phyloP scores from a whole-genome alignment of 163 green algal genomes.

The Chloromonas sp. region DNA sequence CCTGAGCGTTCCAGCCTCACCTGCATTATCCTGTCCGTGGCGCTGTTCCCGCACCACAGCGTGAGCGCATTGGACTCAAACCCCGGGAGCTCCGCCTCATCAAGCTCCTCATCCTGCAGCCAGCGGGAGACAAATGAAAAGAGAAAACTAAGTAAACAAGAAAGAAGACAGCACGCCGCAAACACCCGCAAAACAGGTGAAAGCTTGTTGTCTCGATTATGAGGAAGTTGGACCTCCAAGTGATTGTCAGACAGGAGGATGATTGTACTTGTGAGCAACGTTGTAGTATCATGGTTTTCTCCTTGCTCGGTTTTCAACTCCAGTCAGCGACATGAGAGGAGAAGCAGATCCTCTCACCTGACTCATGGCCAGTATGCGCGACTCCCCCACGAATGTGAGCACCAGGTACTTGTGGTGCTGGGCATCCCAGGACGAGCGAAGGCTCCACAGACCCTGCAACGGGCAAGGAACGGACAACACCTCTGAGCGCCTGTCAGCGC shows the following conservation, averaged over 20 bases:
- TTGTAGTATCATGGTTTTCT: too few relatives aligned
- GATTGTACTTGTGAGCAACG: too few relatives aligned
- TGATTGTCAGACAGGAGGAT: neutral
- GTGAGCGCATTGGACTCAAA: constrained; percentile 79
- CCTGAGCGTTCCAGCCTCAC: constrained; percentile 28
- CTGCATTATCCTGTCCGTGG: constrained; percentile 75
- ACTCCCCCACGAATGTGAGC: constrained; percentile 83
- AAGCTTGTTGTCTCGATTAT: neutral
- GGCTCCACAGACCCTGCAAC: constrained; percentile 82
- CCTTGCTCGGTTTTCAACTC: neutral
- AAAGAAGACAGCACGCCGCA: too few relatives aligned
- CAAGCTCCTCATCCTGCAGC: constrained; percentile 76
- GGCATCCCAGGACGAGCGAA: constrained; percentile 52
- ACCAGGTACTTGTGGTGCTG: constrained; percentile 83
- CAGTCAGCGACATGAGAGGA: neutral
- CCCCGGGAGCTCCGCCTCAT: constrained; percentile 72
- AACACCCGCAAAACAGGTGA: too few relatives aligned
- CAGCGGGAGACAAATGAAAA: neutral
- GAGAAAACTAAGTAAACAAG: too few relatives aligned
- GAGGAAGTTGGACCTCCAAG: neutral
- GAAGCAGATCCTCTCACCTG: constrained; percentile 12
- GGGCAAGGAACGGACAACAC: too few relatives aligned
- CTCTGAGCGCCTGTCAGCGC: too few relatives aligned
- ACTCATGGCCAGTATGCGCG: constrained; percentile 60
- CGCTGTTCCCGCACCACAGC: constrained; percentile 75